Base-by-base conservation (phyloP, 495 filamentous ascomycete genomes). In the Aspergillus conjunctus region DNA sequence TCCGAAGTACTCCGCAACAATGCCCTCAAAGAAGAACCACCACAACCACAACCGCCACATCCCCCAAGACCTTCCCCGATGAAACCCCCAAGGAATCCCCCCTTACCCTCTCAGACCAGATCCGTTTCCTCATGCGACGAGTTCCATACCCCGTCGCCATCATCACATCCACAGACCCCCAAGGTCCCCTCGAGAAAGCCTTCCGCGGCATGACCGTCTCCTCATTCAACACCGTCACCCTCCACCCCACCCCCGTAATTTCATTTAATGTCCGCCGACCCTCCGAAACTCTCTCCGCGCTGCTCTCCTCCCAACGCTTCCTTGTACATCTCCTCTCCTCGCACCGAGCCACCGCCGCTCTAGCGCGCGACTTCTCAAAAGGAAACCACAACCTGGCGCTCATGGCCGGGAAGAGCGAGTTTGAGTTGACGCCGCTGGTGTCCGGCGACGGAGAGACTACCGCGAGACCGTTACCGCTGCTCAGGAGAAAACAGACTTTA, bases 211-310 rank as follows among this genome's bases (percentile, higher is more conserved):
- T 94, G 79, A 92, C 90, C 22, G 86, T 93, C 63, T 95, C 91
- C 18, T 92, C 89, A 12, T 89, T 96, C 77, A 92, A 83, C 18
- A 91, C 89, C 0, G 82, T 96, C 22, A 83, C 87, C 0, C 77
- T 94, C 1, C 58, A 67, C 12, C 91, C 91, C 0, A 64, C 75
- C 4, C 90, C 91, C 0, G 78, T 88, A 26, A 81, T 94, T 37
- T 87, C 87, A 34, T 93, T 96, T 82, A 96, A 96, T 65, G 81
- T 96, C 59, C 81, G 81, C 21, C 75, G 81, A 7, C 90, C 91
- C 10, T 91, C 88, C 32, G 82, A 82, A n/a, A 96, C 90, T 3
- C 74, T 87, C 37, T 76, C 79, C 58, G 88, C 89, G 0, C 78
- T 96, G 4, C 65, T 77, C 34, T 60, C 69, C 7, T 84, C 75